A percentile compares a stretch with the other conserved stretches of the same genome.
Conservation (phyloP, 805 yeast species). For the Metschnikowia lochheadii region DNA sequence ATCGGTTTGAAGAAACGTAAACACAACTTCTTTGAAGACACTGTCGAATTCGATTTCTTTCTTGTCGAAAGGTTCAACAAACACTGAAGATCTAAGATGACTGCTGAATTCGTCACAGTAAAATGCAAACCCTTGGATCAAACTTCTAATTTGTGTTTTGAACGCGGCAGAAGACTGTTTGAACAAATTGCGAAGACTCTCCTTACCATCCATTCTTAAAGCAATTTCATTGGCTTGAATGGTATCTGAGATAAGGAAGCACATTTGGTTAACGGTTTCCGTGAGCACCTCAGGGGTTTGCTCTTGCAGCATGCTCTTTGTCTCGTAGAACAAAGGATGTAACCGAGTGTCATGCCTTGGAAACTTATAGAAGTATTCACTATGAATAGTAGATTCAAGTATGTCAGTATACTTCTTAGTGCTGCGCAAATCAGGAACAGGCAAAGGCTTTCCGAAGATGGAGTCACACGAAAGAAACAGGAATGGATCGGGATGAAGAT, state of each 20-base stretch:
- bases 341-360: background rate
- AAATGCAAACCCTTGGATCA: slow-evolving; percentile 32
- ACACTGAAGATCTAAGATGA: slow-evolving; percentile 13
- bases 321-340: slow-evolving; percentile 1
- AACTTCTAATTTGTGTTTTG: slow-evolving; percentile 34
- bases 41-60: slow-evolving; percentile 21
- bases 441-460: background rate
- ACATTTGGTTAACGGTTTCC: background rate
- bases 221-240: slow-evolving; percentile 58
- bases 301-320: background rate
- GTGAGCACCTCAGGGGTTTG: background rate
- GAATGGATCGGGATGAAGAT: background rate
- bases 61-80: slow-evolving; percentile 26
- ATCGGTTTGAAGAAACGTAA: slow-evolving; percentile 42
- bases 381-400: background rate
- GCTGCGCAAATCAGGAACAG: background rate
- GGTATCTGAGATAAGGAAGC: slow-evolving; percentile 35
- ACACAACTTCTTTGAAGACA: slow-evolving; percentile 35
- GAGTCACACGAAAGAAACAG: background rate
- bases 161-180: slow-evolving; percentile 25
- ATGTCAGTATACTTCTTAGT: background rate
- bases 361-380: background rate
- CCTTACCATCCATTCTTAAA: slow-evolving; percentile 44
- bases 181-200: slow-evolving; percentile 23
- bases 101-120: slow-evolving; percentile 8